Percentiles rank a stretch among this genome's conserved stretches.
Evolutionary conservation across 306 rosid species (phyloP).

Genomic region (Oxytropis ochrocephala): DNA sequence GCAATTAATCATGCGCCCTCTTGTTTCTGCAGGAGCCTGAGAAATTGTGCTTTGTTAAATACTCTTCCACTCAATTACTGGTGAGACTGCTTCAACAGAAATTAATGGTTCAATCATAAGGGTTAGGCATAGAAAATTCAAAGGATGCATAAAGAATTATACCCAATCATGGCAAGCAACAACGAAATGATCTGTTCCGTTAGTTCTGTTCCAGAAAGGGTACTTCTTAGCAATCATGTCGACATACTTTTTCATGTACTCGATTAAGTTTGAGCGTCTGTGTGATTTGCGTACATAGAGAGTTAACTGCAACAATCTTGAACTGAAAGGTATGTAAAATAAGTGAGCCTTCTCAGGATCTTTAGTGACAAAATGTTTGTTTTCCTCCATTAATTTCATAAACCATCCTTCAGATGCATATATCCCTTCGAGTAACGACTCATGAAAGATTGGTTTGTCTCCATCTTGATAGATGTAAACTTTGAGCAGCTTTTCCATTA

Average conservation of each 20-base stretch:
- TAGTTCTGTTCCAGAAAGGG: conserved; percentile 86
- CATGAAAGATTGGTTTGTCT: conserved; percentile 71
- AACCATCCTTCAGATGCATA: conserved; percentile 99
- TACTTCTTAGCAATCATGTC: conserved; percentile 51
- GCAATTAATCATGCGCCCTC: conserved; percentile 53
- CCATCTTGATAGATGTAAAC: conserved; percentile 79
- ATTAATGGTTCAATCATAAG: conserved; percentile 21
- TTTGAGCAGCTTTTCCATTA: conserved; percentile 82
- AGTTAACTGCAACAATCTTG: conserved; percentile 62
- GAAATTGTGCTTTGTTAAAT: conserved; percentile 30
- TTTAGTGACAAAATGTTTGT: conserved; percentile 59
- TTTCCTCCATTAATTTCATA: conserved; percentile 65
- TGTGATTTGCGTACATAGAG: conserved; percentile 71
- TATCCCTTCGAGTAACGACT: conserved; percentile 65
- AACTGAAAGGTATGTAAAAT: conserved; percentile 95
- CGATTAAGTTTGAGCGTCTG: conserved; percentile 48
- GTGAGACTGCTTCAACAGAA: conserved; percentile 31
- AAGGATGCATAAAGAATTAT: conserved; percentile 25
- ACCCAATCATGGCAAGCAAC: conserved; percentile 99
- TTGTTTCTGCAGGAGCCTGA: conserved; percentile 91
- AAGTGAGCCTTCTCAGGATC: conserved; percentile 70
- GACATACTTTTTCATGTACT: conserved; percentile 55
- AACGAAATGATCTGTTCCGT: conserved; percentile 88
- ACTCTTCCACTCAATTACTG: conserved; percentile 31
- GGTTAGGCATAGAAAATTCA: background rate